Conservation (phyloP, 2,329 filamentous ascomycete genomes). For the Bisporella sp. region DNA sequence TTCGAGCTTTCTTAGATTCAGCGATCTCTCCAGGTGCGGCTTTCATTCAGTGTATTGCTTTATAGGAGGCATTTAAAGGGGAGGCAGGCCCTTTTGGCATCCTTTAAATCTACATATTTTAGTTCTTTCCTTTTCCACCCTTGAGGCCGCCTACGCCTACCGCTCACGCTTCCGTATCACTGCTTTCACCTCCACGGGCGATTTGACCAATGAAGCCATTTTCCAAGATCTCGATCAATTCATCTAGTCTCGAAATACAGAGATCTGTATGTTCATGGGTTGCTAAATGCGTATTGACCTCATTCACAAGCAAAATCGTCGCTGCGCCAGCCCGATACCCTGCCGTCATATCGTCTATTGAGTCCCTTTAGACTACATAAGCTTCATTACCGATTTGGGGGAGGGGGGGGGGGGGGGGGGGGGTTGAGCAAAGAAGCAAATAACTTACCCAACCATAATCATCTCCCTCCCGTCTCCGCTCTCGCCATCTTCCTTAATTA, state of each 20-base stretch:
- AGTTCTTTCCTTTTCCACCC: conserved; percentile 3
- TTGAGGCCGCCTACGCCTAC: conserved; percentile 6
- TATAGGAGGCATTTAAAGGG: not conserved
- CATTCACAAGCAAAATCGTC: conserved; percentile 81
- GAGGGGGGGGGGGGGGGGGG: too few relatives aligned
- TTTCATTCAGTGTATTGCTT: too few relatives aligned
- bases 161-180: conserved; percentile 14
- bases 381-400: too few relatives aligned
- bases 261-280: conserved; percentile 72
- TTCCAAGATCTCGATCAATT: conserved; percentile 69
- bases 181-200: conserved; percentile 13
- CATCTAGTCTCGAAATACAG: conserved; percentile 64
- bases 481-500: conserved; percentile 37
- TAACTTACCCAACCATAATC: conserved; percentile 37
- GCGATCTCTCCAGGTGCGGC: too few relatives aligned
- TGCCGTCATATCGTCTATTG: conserved; percentile 88
- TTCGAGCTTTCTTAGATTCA: too few relatives aligned
- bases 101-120: not conserved
- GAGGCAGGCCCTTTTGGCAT: not conserved
- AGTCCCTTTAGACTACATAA: conserved; percentile 53
- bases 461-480: conserved; percentile 14
- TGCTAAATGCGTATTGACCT: conserved; percentile 66
- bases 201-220: conserved; percentile 58
- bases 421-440: too few relatives aligned
- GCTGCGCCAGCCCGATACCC: conserved; percentile 77